Percentiles rank a stretch among this genome's conserved stretches.
Conservation (phyloP, 257 asterid species). For the Misopates orontium region DNA sequence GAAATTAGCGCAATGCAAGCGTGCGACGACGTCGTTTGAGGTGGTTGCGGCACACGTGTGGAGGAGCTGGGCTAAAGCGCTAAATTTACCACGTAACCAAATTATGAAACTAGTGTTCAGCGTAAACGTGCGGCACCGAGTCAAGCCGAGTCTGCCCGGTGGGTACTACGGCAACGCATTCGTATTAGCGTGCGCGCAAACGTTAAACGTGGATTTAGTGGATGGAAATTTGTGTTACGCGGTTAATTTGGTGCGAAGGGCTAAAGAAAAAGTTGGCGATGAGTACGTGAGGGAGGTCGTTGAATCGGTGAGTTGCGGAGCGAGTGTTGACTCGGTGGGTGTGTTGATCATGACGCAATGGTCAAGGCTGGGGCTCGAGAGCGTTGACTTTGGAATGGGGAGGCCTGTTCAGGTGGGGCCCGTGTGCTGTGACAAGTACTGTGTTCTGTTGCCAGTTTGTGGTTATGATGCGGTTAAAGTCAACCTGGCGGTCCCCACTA, state of each 20-base stretch:
- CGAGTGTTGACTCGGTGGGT: slow-evolving; percentile 62
- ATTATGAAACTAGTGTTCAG: slow-evolving; percentile 51
- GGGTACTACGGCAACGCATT: slow-evolving; percentile 75
- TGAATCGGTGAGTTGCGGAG: slow-evolving; percentile 49
- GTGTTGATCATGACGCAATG: slow-evolving; percentile 67
- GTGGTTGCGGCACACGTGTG: slow-evolving; percentile 66
- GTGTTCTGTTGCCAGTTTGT: slow-evolving; percentile 47
- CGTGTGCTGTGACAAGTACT: slow-evolving; percentile 49
- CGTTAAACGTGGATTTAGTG: slow-evolving; percentile 34
- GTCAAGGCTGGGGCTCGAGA: slow-evolving; percentile 67
- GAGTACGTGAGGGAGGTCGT: slow-evolving; percentile 62
- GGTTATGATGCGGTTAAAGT: slow-evolving; percentile 42
- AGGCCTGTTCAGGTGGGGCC: slow-evolving; percentile 60
- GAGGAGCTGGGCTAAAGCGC: slow-evolving; percentile 66
- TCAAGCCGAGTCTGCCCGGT: slow-evolving; percentile 51
- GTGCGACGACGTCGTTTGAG: slow-evolving; percentile 53
- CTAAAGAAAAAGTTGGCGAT: slow-evolving; percentile 57
- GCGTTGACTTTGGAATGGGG: slow-evolving; percentile 69
- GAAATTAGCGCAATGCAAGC: background rate
- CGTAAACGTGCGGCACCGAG: slow-evolving; percentile 52
- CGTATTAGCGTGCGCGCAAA: slow-evolving; percentile 58
- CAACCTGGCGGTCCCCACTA: slow-evolving; percentile 54
- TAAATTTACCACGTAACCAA: slow-evolving; percentile 50
- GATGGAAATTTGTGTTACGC: slow-evolving; percentile 40
- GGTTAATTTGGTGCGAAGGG: slow-evolving; percentile 42